These are phyloP conservation scores for Scheffersomyces cryptocercus DNA, from an alignment of 1,139 yeast species.

Conservation along the genomic window DNA sequence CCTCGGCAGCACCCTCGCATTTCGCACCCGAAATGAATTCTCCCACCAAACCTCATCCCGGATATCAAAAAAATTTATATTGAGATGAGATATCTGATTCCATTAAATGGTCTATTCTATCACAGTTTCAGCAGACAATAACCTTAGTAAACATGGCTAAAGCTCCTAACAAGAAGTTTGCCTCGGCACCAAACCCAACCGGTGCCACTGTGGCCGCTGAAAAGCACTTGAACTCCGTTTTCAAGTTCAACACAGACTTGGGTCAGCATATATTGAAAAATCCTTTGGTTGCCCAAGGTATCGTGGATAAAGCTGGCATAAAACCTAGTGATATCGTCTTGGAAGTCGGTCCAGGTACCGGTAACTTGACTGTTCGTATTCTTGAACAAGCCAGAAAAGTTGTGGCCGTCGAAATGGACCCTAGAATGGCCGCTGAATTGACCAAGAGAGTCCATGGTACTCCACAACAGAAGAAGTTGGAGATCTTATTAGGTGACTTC, in stretches of 20 bases:
- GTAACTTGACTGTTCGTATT: conserved; percentile 91
- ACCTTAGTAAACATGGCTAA: conserved; percentile 43
- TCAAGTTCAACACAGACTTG: conserved; percentile 92
- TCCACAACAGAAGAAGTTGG: conserved; percentile 86
- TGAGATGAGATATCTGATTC: no score
- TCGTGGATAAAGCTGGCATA: conserved; percentile 93
- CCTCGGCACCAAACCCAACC: conserved; percentile 41
- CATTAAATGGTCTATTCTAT: no score
- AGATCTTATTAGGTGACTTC: conserved; percentile 90
- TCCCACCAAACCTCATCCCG: no score
- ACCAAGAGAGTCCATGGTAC: conserved; percentile 98
- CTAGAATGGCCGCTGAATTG: conserved; percentile 98
- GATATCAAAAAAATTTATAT: no score
- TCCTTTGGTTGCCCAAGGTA: conserved; percentile 96
- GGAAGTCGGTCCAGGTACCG: conserved; percentile 99
- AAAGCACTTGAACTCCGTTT: conserved; percentile 75
- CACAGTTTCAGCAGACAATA: no score
- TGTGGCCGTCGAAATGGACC: conserved; percentile 97
- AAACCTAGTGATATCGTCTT: conserved; percentile 90
- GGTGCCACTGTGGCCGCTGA: conserved; percentile 62
- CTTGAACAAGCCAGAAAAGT: conserved; percentile 90
- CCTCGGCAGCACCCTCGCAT: no score
- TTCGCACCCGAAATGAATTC: no score
- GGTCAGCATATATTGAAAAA: conserved; percentile 97
- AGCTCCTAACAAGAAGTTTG: conserved; percentile 54